Evolutionary conservation across 1,139 yeast genomes (phyloP).

Genomic region (Protomyces gravidus): DNA sequence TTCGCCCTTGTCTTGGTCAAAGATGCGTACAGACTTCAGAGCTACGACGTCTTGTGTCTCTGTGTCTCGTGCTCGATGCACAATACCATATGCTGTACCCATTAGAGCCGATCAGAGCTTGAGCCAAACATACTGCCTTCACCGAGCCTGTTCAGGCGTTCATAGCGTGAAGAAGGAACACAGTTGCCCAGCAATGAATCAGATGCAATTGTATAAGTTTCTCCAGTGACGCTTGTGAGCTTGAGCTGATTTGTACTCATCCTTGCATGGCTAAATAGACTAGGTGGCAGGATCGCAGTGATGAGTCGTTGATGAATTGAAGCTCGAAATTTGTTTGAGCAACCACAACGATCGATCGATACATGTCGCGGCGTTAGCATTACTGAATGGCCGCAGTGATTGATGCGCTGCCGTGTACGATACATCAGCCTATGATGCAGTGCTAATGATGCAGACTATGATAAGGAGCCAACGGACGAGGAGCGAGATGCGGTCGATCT

Average conservation of each 20-base stretch:
- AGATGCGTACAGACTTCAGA: slow-evolving; percentile 59
- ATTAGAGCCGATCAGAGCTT: not conserved
- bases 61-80: slow-evolving; percentile 57
- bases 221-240: not conserved
- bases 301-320: not conserved
- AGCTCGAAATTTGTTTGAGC: not conserved
- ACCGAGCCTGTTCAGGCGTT: slow-evolving; percentile 32
- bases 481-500: slow-evolving; percentile 21
- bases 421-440: not conserved
- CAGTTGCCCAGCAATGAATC: not conserved
- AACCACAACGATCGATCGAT: no score
- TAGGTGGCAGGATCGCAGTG: not conserved
- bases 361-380: not conserved
- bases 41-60: slow-evolving; percentile 63
- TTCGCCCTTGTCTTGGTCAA: slow-evolving; percentile 64
- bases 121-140: slow-evolving; percentile 33
- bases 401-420: not conserved
- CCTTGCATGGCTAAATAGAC: not conserved
- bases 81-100: slow-evolving; percentile 50
- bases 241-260: not conserved
- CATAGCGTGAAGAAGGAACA: slow-evolving; percentile 4
- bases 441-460: slow-evolving; percentile 1
- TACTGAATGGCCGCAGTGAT: not conserved
- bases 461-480: slow-evolving; percentile 13
- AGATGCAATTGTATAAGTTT: not conserved